Conservation (phyloP, 495 filamentous ascomycete species). For the Trichoderma erinaceum region DNA sequence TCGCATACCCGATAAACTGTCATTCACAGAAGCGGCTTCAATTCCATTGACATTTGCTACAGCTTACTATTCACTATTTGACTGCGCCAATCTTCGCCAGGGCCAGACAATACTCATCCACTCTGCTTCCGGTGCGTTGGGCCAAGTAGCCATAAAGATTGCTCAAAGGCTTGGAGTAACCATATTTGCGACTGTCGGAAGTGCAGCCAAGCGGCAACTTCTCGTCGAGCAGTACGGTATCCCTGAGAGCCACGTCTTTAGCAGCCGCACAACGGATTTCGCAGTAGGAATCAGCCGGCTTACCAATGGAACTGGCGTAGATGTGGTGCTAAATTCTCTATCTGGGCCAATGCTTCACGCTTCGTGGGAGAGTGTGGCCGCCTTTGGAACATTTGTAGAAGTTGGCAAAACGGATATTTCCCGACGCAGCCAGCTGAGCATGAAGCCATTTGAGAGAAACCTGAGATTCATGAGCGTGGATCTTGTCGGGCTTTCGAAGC, state of each 20-base stretch:
- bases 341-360: conserved; percentile 36
- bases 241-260: conserved; percentile 50
- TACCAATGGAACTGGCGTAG: conserved; percentile 52
- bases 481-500: conserved; percentile 33
- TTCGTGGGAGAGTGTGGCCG: conserved; percentile 41
- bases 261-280: conserved; percentile 39
- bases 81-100: conserved; percentile 38
- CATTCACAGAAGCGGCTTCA: conserved; percentile 48
- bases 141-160: conserved; percentile 54
- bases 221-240: conserved; percentile 46
- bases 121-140: conserved; percentile 51
- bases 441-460: conserved; percentile 38
- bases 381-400: conserved; percentile 44
- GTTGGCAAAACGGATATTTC: conserved; percentile 37
- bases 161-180: conserved; percentile 51
- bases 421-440: conserved; percentile 33
- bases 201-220: conserved; percentile 44
- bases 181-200: conserved; percentile 53
- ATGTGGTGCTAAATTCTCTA: conserved; percentile 59
- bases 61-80: conserved; percentile 50
- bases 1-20: conserved; percentile 39
- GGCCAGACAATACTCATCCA: conserved; percentile 59
- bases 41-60: conserved; percentile 53
- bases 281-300: conserved; percentile 39
- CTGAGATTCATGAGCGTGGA: conserved; percentile 44